Evolutionary conservation across 164 flowering plant genomes (phyloP).

Genomic region (Chimonanthus salicifolius): DNA sequence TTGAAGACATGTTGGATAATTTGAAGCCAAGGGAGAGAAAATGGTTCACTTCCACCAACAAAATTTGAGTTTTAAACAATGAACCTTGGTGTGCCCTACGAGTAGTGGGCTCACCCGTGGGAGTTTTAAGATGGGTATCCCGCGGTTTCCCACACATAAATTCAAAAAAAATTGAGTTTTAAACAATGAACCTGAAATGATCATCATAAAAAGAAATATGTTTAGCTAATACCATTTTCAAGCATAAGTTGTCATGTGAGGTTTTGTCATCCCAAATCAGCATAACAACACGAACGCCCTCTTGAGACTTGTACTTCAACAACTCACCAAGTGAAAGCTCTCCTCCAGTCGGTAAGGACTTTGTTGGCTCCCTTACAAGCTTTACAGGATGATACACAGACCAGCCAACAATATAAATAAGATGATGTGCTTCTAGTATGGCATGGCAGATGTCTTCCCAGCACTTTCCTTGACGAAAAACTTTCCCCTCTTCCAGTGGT

Average conservation of each 20-base stretch:
- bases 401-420: conserved; percentile 64
- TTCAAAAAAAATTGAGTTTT: too few relatives aligned
- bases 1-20: too few relatives aligned
- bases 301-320: conserved; percentile 61
- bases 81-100: neutral
- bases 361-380: conserved; percentile 66
- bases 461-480: conserved; percentile 45
- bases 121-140: too few relatives aligned
- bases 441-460: conserved; percentile 80
- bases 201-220: neutral
- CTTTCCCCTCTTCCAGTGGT: conserved; percentile 38
- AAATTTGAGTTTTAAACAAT: neutral
- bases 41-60: too few relatives aligned
- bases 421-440: conserved; percentile 56
- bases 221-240: conserved; percentile 44
- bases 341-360: conserved; percentile 52
- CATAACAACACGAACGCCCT: conserved; percentile 62
- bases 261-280: conserved; percentile 77
- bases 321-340: conserved; percentile 59
- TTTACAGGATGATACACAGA: conserved; percentile 50
- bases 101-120: too few relatives aligned
- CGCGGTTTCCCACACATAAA: too few relatives aligned
- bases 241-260: conserved; percentile 50
- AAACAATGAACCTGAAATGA: neutral
- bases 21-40: too few relatives aligned